Evolutionary conservation across 257 asterid genomes (phyloP), one percentile per base, ranked within the genome.

Genomic region (Solanum tacnaense): DNA sequence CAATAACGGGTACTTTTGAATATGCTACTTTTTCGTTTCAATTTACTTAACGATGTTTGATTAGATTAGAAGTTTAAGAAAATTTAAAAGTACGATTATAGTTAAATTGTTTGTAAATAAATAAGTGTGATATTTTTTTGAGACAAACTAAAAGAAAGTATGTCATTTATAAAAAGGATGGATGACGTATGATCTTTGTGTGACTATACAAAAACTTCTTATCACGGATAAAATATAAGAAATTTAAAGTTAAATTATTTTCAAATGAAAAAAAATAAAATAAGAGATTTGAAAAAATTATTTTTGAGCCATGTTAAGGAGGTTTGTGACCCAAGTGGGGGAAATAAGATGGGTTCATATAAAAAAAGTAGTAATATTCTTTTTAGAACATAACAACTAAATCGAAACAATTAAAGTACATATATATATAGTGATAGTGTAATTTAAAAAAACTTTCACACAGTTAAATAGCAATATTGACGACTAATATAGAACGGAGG

Each of bases 401-500:
- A 49, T 15, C 0, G 21, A 49, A 49, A 49, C 58, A 49, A 46
- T 0, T 49, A 49, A 49, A 49, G 21, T 49, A 13, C 3, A 4
- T 44, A 12, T 44, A 44, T 44, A 41, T 41, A 41, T 11, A 46
- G 2, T 46, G 58, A 46, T 5, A 46, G 7, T 46, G 20, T 13
- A 46, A 46, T 46, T 46, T 4, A 13, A 13, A 62, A 23, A 11
- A 0, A 16, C 15, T 2, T 58, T 65, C 11, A 65, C 1, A 2
- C 3, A n/a, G 31, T 62, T 9, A 62, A n/a, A 23, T n/a, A 65
- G 7, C 10, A 65, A 5, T 65, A 20, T 10, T n/a, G 1, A 65
- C 4, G 5, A 4, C 0, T 5, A n/a, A n/a, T 65, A n/a, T n/a
- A 15, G 0, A n/a, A 62, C 6, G 0, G 4, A 2, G 3, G 1